Conservation (phyloP, 148 eudicot genomes). For the Simmondsia chinensis region DNA sequence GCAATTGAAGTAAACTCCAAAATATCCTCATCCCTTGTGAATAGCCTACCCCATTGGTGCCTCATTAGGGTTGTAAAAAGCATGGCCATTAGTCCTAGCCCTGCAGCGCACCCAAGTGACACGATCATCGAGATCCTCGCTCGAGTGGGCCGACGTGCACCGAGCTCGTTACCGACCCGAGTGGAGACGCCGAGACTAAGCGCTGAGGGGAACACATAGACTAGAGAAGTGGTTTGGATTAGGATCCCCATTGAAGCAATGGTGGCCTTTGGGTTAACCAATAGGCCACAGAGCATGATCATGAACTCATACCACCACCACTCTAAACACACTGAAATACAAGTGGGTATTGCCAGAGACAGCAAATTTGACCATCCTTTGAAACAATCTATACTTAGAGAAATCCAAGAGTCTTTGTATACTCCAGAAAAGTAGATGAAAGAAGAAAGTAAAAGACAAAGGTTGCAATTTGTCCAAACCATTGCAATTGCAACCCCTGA, state of each 20-base stretch:
- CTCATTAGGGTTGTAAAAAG: slow-evolving; percentile 50
- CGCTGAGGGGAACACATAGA: slow-evolving; percentile 78
- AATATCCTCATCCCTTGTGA: slow-evolving; percentile 52
- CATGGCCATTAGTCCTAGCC: slow-evolving; percentile 53
- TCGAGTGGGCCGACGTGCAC: slow-evolving; percentile 46
- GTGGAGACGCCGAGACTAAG: slow-evolving; percentile 79
- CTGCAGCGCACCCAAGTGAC: slow-evolving; percentile 33
- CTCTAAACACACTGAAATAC: slow-evolving; percentile 75
- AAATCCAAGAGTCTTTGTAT: slow-evolving; percentile 58
- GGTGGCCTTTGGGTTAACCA: slow-evolving; percentile 63
- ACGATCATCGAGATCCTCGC: slow-evolving; percentile 66
- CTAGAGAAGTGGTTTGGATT: slow-evolving; percentile 70
- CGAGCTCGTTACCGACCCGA: slow-evolving; percentile 73
- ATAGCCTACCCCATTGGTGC: slow-evolving; percentile 59
- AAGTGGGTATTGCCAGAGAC: slow-evolving; percentile 51
- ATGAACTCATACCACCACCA: slow-evolving; percentile 99
- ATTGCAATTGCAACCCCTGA: slow-evolving; percentile 64
- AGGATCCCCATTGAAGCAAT: slow-evolving; percentile 87
- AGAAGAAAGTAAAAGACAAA: slow-evolving; percentile 32
- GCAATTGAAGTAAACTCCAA: slow-evolving; percentile 54
- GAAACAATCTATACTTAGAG: slow-evolving; percentile 55
- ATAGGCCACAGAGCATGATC: slow-evolving; percentile 71
- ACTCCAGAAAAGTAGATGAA: slow-evolving; percentile 57
- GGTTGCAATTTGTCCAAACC: slow-evolving; percentile 61
- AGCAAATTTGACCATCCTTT: slow-evolving; percentile 69